Evolutionary conservation across 2,329 filamentous ascomycete species (phyloP), one percentile per base, ranked within the genome.

Genomic region (Macroventuria anomochaeta): DNA sequence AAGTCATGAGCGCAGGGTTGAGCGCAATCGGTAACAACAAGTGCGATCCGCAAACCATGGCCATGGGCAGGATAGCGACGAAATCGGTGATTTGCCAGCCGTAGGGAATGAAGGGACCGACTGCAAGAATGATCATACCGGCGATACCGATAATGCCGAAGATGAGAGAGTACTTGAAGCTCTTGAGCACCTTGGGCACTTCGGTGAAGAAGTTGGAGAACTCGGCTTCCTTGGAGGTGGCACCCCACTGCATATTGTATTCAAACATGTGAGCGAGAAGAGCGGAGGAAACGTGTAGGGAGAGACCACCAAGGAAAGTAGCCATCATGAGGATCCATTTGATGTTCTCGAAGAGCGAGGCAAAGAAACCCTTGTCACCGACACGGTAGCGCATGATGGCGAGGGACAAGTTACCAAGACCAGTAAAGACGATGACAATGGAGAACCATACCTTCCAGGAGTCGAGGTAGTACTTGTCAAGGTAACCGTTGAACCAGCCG

Each of bases 151-250:
- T 18, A 17, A 85, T 67, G 5, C 87, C 81, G 63, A 90, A 87
- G 33, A 84, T 64, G 72, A 91, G 88, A 49, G 81, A 88, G 74
- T 83, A 89, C 77, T 88, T 91, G 80, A 92, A 92, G 75, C 85
- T 86, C 77, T 87, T 88, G 49, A 93, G 74, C 41, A 93, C 88
- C 73, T 88, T 90, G 37, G 89, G 89, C 17, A 92, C 84, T 72
- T 93, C 90, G 57, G 90, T 90, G 77, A 92, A 93, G 76, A 93
- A 93, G 76, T 91, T 91, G 40, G 88, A 89, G 71, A 89, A 88
- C 69, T 91, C 88, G 44, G 85, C 86, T 77, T 95, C 90, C 77
- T 95, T 95, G 42, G 86, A 83, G 0, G 90, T 95, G 1, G 90
- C 86, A 46, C 90, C 89, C 90, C 90, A 93, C 2, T 83, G 85